These are phyloP conservation scores for Podila epigama DNA, from an alignment of 192 early-diverging fungal species.

Conservation along the genomic window DNA sequence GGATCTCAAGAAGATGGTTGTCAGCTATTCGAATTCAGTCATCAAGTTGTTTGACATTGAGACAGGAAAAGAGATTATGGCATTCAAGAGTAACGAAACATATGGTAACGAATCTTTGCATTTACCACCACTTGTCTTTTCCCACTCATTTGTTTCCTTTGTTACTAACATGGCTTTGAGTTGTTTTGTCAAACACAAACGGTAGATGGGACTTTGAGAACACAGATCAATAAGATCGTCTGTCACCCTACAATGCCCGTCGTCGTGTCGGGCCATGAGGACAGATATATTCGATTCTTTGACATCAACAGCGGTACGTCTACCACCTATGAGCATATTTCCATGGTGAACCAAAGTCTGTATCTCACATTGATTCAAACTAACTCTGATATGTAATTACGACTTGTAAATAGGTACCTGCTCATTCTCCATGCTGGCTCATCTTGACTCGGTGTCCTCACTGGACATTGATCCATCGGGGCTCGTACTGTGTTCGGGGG, in stretches of 20 bases:
- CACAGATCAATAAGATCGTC: conserved; percentile 81
- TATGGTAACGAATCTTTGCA: no score
- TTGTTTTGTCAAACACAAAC: not conserved
- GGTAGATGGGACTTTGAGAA: conserved; percentile 58
- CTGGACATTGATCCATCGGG: conserved; percentile 73
- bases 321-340: conserved; percentile 42
- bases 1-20: conserved; percentile 65
- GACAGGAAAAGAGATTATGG: conserved; percentile 69
- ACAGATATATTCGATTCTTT: conserved; percentile 76
- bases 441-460: conserved; percentile 72
- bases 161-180: not conserved
- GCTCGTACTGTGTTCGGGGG: conserved; percentile 54
- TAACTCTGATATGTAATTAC: not conserved
- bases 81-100: conserved; percentile 62
- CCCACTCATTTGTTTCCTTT: not conserved
- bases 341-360: no score
- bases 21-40: conserved; percentile 68
- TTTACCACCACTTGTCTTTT: no score
- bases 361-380: no score
- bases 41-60: conserved; percentile 81
- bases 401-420: conserved; percentile 53
- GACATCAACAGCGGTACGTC: conserved; percentile 60
- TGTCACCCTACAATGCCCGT: conserved; percentile 78
- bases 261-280: conserved; percentile 79
- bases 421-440: conserved; percentile 70